Evolutionary conservation across 768 basidiomycete genomes (phyloP), one percentile per base, ranked within the genome.

Genomic region (Russula emetica): DNA sequence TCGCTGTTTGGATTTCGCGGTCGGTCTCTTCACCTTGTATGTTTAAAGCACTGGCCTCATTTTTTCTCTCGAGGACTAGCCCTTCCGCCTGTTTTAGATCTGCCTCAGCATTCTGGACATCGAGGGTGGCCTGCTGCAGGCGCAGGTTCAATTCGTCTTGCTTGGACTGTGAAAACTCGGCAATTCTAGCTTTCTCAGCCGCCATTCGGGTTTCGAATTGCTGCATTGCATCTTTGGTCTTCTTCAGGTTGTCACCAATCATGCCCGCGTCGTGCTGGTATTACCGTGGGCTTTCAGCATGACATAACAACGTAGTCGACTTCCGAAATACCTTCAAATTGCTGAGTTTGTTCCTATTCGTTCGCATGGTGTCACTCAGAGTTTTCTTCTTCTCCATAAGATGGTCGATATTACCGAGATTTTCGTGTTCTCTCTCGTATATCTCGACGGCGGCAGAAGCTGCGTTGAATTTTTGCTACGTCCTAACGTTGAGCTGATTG

Each of bases 111-210:
- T 18, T 11, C 36, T 55, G 49, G 18, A 63, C 22, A 5, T 71
- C 73, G 6, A 74, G 72, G 54, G 78, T 79, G 20, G 82, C 81
- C 13, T 72, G 71, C 0, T 81, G 76, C 14, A 92, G 76, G 69
- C 82, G 79, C 24, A 74, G 74, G 51, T 82, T 79, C 5, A 78
- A 78, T 66, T 84, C 81, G 36, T 88, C 83, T 20, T 83, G 85
- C 69, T 85, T 86, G 14, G 76, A 82, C 67, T 88, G 84, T 3
- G 83, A 83, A 65, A 84, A 79, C 6, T 76, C 66, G 38, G 67
- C 67, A n/a, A 59, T 49, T 60, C 57, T 69, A 22, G 58, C 67
- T 49, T 61, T 60, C 57, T 69, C 66, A 6, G 32, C 56, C 32
- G 28, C 40, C 32, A 69, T 54, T 30, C 61, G 66, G 30, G 7